Evolutionary conservation across 345 rosid genomes (phyloP), one percentile per base, ranked within the genome.

Genomic region (Corchorus olitorius): DNA sequence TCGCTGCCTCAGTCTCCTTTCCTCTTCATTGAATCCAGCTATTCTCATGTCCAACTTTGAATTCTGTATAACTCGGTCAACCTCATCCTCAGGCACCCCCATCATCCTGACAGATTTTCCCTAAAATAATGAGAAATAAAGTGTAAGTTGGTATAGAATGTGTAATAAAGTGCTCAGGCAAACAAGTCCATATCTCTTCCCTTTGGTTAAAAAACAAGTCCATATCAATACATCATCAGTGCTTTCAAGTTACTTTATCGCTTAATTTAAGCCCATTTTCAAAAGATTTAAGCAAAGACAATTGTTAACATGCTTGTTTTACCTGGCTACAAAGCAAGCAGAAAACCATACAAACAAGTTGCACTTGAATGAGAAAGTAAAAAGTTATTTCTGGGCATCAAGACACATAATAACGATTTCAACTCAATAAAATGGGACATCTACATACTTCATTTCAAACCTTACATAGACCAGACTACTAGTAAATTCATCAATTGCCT

Each of bases 1-100:
- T 61, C 86, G 83, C 74, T 81, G 86, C 82, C 82, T 96, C 80
- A 87, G 63, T 84, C 98, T 90, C 82, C 77, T 90, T 73, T 93
- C 99, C 75, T 93, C 98, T 81, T 93, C 98, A 69, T 84, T 93
- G 82, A 96, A 96, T 49, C 98, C 99, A 84, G 87, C 87, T 83
- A 92, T 96, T 76, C 98, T 87, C 78, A 81, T 65, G 82, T 90
- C 91, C 43, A 76, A 77, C 70, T 73, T 86, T 41, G 88, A 91
- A 76, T 77, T 79, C 84, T 87, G 84, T 50, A 80, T 71, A 80
- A 93, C 78, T 59, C 81, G 84, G 53, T 85, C 80, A 72, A 92
- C 84, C 82, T 96, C 99, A 81, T 80, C 89, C 84, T 88, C 87
- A 48, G 87, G 75, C 46, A 89, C 97, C 74, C 99, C 99, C 99